Evolutionary conservation across 768 basidiomycete genomes (phyloP).

Genomic region (Boletus eberwhitei): DNA sequence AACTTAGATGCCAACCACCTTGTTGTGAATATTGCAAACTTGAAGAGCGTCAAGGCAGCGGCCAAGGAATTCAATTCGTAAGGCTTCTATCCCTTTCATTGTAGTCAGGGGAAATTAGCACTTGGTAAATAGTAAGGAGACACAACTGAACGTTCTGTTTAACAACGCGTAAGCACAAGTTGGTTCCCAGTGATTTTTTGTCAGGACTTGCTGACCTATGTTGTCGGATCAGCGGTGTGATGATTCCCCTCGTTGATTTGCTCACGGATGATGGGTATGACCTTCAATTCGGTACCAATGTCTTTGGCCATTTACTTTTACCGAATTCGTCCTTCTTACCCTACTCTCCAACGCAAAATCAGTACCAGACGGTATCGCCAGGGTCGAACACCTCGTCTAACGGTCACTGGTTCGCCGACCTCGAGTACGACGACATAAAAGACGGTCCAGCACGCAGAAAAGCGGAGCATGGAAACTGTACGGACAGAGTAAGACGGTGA

Average conservation of each 20-base stretch:
- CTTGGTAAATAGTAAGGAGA: slow-evolving; percentile 14
- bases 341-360: too few relatives aligned
- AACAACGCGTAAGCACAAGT: slow-evolving; percentile 31
- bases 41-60: slow-evolving; percentile 9
- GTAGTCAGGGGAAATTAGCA: background rate
- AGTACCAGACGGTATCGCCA: too few relatives aligned
- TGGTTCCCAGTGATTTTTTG: background rate
- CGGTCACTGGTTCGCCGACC: background rate
- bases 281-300: slow-evolving; percentile 34
- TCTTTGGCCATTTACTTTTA: too few relatives aligned
- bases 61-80: slow-evolving; percentile 40
- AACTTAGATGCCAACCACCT: too few relatives aligned
- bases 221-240: background rate
- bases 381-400: too few relatives aligned
- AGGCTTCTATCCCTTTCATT: background rate
- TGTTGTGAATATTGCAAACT: too few relatives aligned
- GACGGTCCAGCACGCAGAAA: too few relatives aligned
- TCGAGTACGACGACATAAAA: slow-evolving; percentile 22
- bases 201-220: background rate
- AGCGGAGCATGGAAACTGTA: too few relatives aligned
- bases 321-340: too few relatives aligned
- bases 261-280: slow-evolving; percentile 6
- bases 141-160: slow-evolving; percentile 23
- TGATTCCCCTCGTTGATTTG: too few relatives aligned
- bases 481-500: too few relatives aligned